Evolutionary conservation across 1,139 yeast genomes (phyloP).

Genomic region (Sporopachydermia cereana): DNA sequence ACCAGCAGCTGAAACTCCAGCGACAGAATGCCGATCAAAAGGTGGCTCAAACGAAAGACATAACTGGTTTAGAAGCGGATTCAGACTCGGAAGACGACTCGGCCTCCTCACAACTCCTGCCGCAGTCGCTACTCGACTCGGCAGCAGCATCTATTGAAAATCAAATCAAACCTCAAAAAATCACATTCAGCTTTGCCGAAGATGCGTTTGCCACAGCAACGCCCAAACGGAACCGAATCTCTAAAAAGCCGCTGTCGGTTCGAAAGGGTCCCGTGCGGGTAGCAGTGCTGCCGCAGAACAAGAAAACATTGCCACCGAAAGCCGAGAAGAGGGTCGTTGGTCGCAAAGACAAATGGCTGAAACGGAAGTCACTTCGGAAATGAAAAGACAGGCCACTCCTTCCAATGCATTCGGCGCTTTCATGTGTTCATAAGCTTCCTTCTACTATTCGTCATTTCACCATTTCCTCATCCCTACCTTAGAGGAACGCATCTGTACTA

Average conservation of each 20-base stretch:
- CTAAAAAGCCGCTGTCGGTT: background rate
- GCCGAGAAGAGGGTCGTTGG: conserved; percentile 1
- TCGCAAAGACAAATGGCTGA: conserved; percentile 3
- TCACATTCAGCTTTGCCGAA: background rate
- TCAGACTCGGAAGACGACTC: background rate
- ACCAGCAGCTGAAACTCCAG: conserved; percentile 1
- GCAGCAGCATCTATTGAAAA: background rate
- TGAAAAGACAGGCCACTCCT: too few species aligned
- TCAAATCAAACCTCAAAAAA: background rate
- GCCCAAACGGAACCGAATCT: background rate
- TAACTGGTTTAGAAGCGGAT: background rate
- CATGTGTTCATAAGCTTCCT: too few species aligned
- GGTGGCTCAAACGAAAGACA: background rate
- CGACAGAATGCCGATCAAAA: background rate
- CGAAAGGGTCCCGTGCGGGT: conserved; percentile 5
- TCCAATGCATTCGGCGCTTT: too few species aligned
- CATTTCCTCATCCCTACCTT: too few species aligned
- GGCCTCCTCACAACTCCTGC: background rate
- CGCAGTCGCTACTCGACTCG: background rate
- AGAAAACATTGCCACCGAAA: conserved; percentile 3
- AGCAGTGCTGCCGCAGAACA: background rate
- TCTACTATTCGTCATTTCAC: too few species aligned
- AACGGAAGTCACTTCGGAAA: background rate
- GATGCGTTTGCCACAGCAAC: background rate
- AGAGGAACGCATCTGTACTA: too few species aligned